Evolutionary conservation across 2,329 filamentous ascomycete species (phyloP), one percentile per base, ranked within the genome.

Genomic region (Apiospora koreana): DNA sequence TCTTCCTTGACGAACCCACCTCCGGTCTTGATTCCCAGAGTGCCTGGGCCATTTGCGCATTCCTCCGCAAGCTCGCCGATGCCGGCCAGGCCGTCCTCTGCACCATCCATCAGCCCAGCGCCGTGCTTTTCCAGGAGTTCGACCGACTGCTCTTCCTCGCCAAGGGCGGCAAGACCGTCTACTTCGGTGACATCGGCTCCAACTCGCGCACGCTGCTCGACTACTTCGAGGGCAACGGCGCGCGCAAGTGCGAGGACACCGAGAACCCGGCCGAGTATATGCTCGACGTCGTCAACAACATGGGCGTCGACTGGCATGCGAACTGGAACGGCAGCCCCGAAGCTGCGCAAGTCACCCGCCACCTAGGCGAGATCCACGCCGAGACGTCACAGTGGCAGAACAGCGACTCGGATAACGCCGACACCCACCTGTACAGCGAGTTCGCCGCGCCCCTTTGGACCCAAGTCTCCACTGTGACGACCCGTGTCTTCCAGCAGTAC

Each of bases 401-500:
- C 42, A 42, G n/a, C 35, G 23, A 28, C 25, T 31, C 43, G 12
- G 68, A 64, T 14, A 71, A 73, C 0, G 74, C 78, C 1, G 76
- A 77, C 2, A 41, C 70, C 0, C 70, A 72, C 1, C 72, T 76
- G 79, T 73, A 87, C 74, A 83, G 87, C 9, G 93, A 96, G 80
- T 97, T 97, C 72, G 94, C 94, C 5, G 92, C 93, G 75, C 91
- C 94, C 0, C 93, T 97, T 76, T 71, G 71, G 0, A 76, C 83
- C 0, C 94, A 97, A 77, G 80, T 95, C 0, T 81, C 79, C 58
- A 85, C 90, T 71, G 92, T 94, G 54, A 89, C 88, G 1, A 75
- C 85, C 10, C 90, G 93, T 70, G 89, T 94, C 7, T 94, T 94
- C 81, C 88, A 93, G 76, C 93, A 96, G 77, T 95, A 95, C 84